Evolutionary conservation across 169 alveolate genomes (phyloP), one percentile per base, ranked within the genome.

Genomic region (Cryptosporidium ryanae): DNA sequence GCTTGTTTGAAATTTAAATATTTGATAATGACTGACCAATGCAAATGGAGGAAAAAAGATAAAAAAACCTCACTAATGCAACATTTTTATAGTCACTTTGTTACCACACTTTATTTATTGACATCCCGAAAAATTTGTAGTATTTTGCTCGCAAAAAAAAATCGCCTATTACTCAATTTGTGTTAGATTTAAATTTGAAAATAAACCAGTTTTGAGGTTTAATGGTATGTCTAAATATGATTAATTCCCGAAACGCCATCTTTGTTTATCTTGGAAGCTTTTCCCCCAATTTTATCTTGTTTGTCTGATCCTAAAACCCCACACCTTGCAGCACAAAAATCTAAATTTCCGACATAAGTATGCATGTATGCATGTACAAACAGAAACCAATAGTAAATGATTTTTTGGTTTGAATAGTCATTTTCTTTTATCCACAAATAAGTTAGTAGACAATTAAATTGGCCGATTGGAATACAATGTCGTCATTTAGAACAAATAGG

Each of bases 1-100:
- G 8, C 8, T 38, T 38, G 46, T 38, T 6, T 38, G 3, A 38
- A 38, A 38, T 6, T 38, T 38, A 38, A 38, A 18, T 66, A 29
- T 25, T 66, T 38, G 8, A 38, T 38, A 38, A 4, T 10, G 8
- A 38, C 3, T 38, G 8, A 38, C 3, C 46, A 38, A 38, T 38
- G n/a, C n/a, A n/a, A n/a, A n/a, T n/a, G n/a, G 46, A 38, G 46
- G 46, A 0, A 38, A 6, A 66, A 46, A 44, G 52, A 66, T 29
- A n/a, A 63, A n/a, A 63, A 66, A 66, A 66, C 82, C 82, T 66
- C 82, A 66, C 82, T 46, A 18, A 6, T 49, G 52, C 65, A 48
- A 57, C 61, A 66, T 66, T 66, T 65, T 66, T 66, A 48, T 48
- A 57, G 52, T 3, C 43, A 29, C 1, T 27, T 6, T 23, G 12